A percentile compares a stretch with the other conserved stretches of the same genome.
These are phyloP conservation scores for Thymus mandschuricus DNA, from an alignment of 257 asterid species.

Conservation along the genomic window DNA sequence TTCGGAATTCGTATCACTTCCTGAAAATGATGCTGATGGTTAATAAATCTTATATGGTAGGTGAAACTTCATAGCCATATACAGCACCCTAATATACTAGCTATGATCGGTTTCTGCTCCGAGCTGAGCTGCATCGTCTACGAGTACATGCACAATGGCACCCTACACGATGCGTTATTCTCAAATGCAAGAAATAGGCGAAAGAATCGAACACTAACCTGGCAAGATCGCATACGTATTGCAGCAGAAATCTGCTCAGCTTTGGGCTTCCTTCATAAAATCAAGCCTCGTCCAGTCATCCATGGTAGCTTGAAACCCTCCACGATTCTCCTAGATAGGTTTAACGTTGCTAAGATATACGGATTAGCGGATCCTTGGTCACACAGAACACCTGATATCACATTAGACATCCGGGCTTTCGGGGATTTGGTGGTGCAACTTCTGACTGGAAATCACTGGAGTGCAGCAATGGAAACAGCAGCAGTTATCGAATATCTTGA, in stretches of 20 bases:
- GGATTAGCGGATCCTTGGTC: constrained; percentile 36
- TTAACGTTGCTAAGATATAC: constrained; percentile 49
- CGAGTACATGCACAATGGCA: constrained; percentile 63
- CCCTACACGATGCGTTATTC: constrained; percentile 59
- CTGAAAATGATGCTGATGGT: background rate
- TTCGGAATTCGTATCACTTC: background rate
- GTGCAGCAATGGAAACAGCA: constrained; percentile 32
- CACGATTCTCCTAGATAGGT: constrained; percentile 58
- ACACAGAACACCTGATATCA: constrained; percentile 26
- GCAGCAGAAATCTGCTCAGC: constrained; percentile 64
- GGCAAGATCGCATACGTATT: constrained; percentile 59
- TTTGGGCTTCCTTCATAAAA: constrained; percentile 62
- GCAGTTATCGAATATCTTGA: constrained; percentile 40
- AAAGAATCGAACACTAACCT: constrained; percentile 44
- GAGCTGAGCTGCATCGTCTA: constrained; percentile 58
- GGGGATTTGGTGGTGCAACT: constrained; percentile 69
- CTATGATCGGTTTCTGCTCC: constrained; percentile 66
- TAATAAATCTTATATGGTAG: constrained; percentile 38
- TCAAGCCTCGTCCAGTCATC: constrained; percentile 53
- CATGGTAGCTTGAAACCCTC: constrained; percentile 69
- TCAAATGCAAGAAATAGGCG: constrained; percentile 39
- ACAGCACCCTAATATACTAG: constrained; percentile 61
- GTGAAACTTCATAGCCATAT: constrained; percentile 50
- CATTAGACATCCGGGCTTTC: constrained; percentile 52
- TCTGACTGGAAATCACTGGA: constrained; percentile 55